Base-by-base conservation (phyloP, 768 basidiomycete species). In the Psilocybe tampanensis region DNA sequence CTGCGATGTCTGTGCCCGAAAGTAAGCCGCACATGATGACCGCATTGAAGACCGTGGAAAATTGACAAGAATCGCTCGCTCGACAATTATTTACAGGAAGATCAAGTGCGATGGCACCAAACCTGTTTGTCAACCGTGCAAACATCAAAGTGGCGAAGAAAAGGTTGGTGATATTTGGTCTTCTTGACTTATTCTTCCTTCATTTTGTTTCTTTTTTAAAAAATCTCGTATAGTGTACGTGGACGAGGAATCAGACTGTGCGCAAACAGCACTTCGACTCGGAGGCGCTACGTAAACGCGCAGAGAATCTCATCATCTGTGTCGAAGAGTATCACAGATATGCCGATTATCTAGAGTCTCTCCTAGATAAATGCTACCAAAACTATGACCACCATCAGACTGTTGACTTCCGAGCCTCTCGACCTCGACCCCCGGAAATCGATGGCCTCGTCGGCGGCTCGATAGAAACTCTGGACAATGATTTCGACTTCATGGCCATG, bases 31-130 rank as follows among this genome's bases (percentile, higher is more conserved):
- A 11, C 19, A 18, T 24, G 32, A 24, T 44, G 8, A 33, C 32
- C 52, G 11, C 23, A 19, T 55, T 19, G 23, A 50, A 21, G 26
- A 49, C 8, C 56, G 39, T 65, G 56, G 53, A 50, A 53, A n/a
- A n/a, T n/a, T n/a, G n/a, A n/a, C n/a, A 62, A 61, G 19, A 54
- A 21, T n/a, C n/a, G n/a, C n/a, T n/a, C 24, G 36, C n/a, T 39
- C 4, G 15, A 42, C 22, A 55, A 57, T n/a, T 36, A 26, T 50
- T 55, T 36, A 24, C 61, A 80, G 80, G 64, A 80, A 80, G 60
- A 76, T 72, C 12, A 79, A 76, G 62, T 82, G 80, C 65, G 77
- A 78, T 59, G 80, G 78, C 24, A 60, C 61, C 42, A 76, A 75
- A 59, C 80, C 80, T 36, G 64, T 73, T 26, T 82, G 80, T 59